Evolutionary conservation across 2,329 filamentous ascomycete genomes (phyloP).

Genomic region (Fusarium camptoceras): DNA sequence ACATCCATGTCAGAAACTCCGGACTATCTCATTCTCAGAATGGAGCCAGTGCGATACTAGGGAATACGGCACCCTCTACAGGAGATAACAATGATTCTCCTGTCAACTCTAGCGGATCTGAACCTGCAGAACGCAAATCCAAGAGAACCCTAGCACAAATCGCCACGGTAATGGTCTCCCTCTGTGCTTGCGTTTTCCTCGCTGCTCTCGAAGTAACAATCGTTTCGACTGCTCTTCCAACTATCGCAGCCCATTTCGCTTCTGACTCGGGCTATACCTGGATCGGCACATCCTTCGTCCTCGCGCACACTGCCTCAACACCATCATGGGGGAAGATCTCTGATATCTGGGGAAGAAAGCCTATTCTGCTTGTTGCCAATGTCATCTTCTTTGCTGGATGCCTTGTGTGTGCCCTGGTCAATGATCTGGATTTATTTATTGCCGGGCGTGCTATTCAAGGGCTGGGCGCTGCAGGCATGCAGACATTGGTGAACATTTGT

Average conservation of each 20-base stretch:
- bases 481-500: constrained; percentile 64
- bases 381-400: constrained; percentile 65
- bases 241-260: constrained; percentile 68
- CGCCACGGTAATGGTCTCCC: constrained; percentile 52
- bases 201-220: constrained; percentile 66
- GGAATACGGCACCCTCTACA: fast-evolving
- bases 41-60: not conserved
- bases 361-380: constrained; percentile 61
- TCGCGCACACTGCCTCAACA: constrained; percentile 74
- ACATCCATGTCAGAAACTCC: not conserved
- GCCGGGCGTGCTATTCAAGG: constrained; percentile 62
- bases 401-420: constrained; percentile 60
- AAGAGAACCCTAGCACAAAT: constrained; percentile 37
- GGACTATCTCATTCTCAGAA: not conserved
- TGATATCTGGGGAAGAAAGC: constrained; percentile 70
- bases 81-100: not conserved
- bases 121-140: not conserved
- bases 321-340: constrained; percentile 77
- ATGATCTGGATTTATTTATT: constrained; percentile 56
- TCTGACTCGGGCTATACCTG: constrained; percentile 78
- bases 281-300: constrained; percentile 80
- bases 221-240: constrained; percentile 70
- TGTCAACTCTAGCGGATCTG: not conserved
- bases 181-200: constrained; percentile 57
- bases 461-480: constrained; percentile 63